Evolutionary conservation across 2,329 filamentous ascomycete genomes (phyloP), one percentile per base, ranked within the genome.

Genomic region (Paraconiothyrium brasiliense): DNA sequence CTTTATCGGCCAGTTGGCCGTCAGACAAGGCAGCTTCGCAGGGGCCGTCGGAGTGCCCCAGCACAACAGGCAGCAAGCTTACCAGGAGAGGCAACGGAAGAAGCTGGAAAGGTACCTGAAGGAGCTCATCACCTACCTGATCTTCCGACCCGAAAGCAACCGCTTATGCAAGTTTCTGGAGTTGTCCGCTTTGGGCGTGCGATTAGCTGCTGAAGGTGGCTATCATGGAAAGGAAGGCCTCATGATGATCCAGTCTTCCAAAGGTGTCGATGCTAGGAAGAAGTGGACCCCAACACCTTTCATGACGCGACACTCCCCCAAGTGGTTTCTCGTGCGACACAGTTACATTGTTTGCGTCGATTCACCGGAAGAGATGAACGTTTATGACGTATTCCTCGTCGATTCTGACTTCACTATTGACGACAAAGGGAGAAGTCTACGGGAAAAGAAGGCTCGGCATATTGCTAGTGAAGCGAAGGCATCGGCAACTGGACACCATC

Each of bases 311-410:
- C 94, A 97, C 79, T 91, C 89, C 63, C 92, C 93, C 20, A 97
- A 97, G 78, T 99, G 95, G 95, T 99, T 99, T 76, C 84, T 98
- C 22, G 93, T 99, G n/a, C 86, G 95, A 55, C 94, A 98, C 79
- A 98, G 93, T 81, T 99, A 99, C 74, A 90, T 99, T 62, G 94
- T 97, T 48, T 97, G 94, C 69, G 94, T 98, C n/a, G 94, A 98
- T 76, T 97, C 95, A 0, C 95, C 95, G 0, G 94, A 98, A 77
- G 97, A 97, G 71, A 97, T 98, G 91, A 94, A 97, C 72, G 96
- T 98, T 37, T 97, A 97, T 76, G 96, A 99, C 79, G 95, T 99
- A 24, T 98, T 97, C 78, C 85, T 99, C n/a, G 92, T 98, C 30
- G 95, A 99, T 75, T 86, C 91, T 1, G 90, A 92, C 71, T 99